Conservation (phyloP, 2,329 filamentous ascomycete species). For the Metarhizium sp. region DNA sequence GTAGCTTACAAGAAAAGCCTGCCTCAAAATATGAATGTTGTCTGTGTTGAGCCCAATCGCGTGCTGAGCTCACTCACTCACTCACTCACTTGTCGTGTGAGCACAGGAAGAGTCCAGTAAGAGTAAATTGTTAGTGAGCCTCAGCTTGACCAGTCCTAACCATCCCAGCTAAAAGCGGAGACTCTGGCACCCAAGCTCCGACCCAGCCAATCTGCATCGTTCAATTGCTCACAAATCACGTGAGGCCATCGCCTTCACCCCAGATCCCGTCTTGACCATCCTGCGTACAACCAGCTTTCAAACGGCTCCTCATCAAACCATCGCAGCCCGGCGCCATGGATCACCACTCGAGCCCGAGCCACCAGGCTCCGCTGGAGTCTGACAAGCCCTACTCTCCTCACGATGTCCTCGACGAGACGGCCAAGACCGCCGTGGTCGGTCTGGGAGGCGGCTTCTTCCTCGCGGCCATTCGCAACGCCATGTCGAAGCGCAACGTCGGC, state of each 20-base stretch:
- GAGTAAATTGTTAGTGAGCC: too few relatives aligned
- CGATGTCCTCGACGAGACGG: slow-evolving; percentile 61
- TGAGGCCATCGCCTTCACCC: slow-evolving; percentile 11
- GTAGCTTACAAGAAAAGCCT: too few relatives aligned
- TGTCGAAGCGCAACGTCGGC: slow-evolving; percentile 74
- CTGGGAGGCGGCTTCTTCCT: slow-evolving; percentile 60
- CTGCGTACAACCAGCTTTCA: not conserved
- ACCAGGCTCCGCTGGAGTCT: slow-evolving; percentile 14
- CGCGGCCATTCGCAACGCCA: slow-evolving; percentile 77
- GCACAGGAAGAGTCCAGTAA: too few relatives aligned
- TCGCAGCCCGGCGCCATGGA: slow-evolving; percentile 21
- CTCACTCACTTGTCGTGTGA: not conserved
- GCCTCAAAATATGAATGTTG: too few relatives aligned
- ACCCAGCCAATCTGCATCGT: slow-evolving; percentile 18
- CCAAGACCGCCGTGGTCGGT: slow-evolving; percentile 56
- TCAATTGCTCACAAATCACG: slow-evolving; percentile 29
- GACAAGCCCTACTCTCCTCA: slow-evolving; percentile 52
- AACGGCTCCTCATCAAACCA: slow-evolving; percentile 6
- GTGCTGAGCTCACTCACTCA: not conserved
- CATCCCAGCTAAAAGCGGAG: not conserved
- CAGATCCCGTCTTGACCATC: too few relatives aligned
- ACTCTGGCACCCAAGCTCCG: not conserved
- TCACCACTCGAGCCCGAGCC: slow-evolving; percentile 18
- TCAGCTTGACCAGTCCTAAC: too few relatives aligned
- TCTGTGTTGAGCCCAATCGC: not conserved